phyloP scores from a whole-genome alignment of 495 filamentous ascomycete species.

The Penicillium chermesinum region DNA sequence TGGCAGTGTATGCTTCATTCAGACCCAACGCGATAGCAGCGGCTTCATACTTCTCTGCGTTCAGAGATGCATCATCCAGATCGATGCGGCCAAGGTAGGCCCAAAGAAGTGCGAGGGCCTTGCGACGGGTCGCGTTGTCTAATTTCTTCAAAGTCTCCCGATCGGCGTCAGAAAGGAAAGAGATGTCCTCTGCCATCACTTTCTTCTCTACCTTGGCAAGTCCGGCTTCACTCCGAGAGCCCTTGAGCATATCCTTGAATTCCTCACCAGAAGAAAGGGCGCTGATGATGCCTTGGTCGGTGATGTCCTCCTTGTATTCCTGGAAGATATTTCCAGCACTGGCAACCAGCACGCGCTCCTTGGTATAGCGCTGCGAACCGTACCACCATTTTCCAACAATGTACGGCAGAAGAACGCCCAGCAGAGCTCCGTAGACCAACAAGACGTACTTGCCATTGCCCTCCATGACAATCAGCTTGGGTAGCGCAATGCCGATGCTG shows the following conservation, averaged over 20 bases:
- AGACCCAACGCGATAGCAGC: slow-evolving; percentile 80
- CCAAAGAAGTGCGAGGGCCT: slow-evolving; percentile 87
- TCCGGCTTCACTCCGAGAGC: slow-evolving; percentile 67
- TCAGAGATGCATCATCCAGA: slow-evolving; percentile 61
- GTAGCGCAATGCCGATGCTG: slow-evolving; percentile 95
- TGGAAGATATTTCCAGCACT: slow-evolving; percentile 91
- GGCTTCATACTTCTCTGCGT: slow-evolving; percentile 72
- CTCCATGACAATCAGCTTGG: slow-evolving; percentile 85
- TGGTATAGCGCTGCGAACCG: slow-evolving; percentile 84
- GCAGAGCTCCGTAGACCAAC: slow-evolving; percentile 75
- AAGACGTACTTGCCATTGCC: slow-evolving; percentile 95
- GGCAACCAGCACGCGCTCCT: slow-evolving; percentile 83
- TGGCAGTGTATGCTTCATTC: slow-evolving; percentile 79
- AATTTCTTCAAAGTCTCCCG: slow-evolving; percentile 64
- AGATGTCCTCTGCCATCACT: slow-evolving; percentile 55
- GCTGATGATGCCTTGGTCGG: slow-evolving; percentile 70
- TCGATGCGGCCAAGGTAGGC: slow-evolving; percentile 87
- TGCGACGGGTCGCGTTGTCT: slow-evolving; percentile 69
- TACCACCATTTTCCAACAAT: slow-evolving; percentile 98
- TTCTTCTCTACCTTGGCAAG: slow-evolving; percentile 76
- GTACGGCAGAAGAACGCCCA: slow-evolving; percentile 88
- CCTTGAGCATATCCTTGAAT: slow-evolving; percentile 66
- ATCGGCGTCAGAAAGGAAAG: slow-evolving; percentile 47
- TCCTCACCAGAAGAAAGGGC: slow-evolving; percentile 81
- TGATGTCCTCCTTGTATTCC: slow-evolving; percentile 79